Evolutionary conservation across 2,329 filamentous ascomycete genomes (phyloP), one percentile per base, ranked within the genome.

Genomic region (Arachnopeziza araneosa): DNA sequence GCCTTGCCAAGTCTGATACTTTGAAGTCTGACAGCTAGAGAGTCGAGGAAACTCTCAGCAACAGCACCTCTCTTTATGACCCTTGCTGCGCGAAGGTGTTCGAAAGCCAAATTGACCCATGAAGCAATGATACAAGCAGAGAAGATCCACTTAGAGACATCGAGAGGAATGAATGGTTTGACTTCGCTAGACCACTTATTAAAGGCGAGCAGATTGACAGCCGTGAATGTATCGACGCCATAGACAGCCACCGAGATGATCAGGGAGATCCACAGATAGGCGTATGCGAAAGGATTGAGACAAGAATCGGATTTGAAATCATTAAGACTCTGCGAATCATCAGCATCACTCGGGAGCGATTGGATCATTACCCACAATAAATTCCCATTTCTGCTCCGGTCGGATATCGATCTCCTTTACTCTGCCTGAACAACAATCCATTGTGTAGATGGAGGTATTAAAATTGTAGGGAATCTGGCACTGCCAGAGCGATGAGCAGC

Each of bases 111-210:
- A 66, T 98, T 90, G 65, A 91, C 78, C 73, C 93, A 93, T 10
- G 93, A 98, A 44, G 95, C 80, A 64, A 98, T 88, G 71, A 99
- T 98, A 73, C 93, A 96, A 59, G 85, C 84, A 26, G 91, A 89
- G 73, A 98, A 99, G 73, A 99, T 93, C 92, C 93, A 97, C 77
- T 95, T 96, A 14, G 91, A 89, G 57, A 93, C 83, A 54, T 84
- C 78, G 70, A 96, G 85, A 2, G 86, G 83, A 65, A 98, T 88
- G 50, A 84, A 82, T 1, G 92, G 92, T 67, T 91, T 77, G 67
- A 98, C 89, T 66, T 90, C 82, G 57, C 89, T 91, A 1, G 91
- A 90, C 93, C 93, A 98, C 62, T 85, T 85, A 76, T 96, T 85
- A 77, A 96, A 97, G 59, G 83, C 89, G 55, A 99, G 83, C 50